Evolutionary conservation across 1,284 basidiomycete species (phyloP).

Genomic region (Moesziomyces aphidis): DNA sequence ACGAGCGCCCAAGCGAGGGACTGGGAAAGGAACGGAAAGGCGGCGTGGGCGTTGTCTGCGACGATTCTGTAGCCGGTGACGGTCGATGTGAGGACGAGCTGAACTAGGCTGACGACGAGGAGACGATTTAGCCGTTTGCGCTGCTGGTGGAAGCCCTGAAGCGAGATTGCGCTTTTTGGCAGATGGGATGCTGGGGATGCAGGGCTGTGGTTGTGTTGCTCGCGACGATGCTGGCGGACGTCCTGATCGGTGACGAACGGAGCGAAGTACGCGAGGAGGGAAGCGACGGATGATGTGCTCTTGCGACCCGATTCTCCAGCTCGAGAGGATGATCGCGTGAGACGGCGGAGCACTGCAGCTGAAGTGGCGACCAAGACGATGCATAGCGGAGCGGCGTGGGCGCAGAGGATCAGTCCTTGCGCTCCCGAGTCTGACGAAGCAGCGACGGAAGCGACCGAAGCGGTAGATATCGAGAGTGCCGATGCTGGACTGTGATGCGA

Average conservation of each 20-base stretch:
- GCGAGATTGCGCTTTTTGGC: not conserved
- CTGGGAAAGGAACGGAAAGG: slow-evolving; percentile 2
- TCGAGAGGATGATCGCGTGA: not conserved
- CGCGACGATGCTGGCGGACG: slow-evolving; percentile 15
- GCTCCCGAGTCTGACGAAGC: not conserved
- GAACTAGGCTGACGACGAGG: slow-evolving; percentile 12
- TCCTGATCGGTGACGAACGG: slow-evolving; percentile 41
- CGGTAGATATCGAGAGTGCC: not conserved
- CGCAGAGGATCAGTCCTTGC: not conserved
- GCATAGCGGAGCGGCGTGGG: not conserved
- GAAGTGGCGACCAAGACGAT: not conserved
- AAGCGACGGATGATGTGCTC: not conserved
- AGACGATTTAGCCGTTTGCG: slow-evolving; percentile 21
- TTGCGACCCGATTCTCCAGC: not conserved
- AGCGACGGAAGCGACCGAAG: not conserved
- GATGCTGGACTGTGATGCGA: not conserved
- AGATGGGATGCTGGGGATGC: not conserved
- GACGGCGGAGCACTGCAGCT: not conserved
- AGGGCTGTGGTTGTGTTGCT: not conserved
- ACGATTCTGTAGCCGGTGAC: slow-evolving; percentile 9
- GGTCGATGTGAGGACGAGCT: not conserved
- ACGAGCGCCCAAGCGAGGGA: slow-evolving; percentile 21
- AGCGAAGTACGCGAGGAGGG: slow-evolving; percentile 17
- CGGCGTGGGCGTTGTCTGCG: not conserved
- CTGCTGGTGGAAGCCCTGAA: slow-evolving; percentile 17